These are phyloP conservation scores for Helminthosporium solani DNA, from an alignment of 2,329 filamentous ascomycete species.

Conservation along the genomic window DNA sequence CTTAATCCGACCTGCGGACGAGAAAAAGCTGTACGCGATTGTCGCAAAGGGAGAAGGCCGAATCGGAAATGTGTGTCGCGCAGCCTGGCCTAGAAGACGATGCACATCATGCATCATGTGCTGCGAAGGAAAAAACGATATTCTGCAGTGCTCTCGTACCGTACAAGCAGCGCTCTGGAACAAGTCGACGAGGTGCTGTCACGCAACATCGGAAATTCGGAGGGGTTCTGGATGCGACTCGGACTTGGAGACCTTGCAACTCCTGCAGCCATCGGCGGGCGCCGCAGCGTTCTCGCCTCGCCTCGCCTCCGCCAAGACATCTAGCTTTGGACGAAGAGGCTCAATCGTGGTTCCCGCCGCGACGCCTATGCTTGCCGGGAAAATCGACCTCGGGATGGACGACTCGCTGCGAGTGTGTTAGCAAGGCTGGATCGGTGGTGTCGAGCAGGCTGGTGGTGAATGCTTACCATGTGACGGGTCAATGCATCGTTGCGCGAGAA, in stretches of 20 bases:
- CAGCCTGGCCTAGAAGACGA: too few relatives aligned
- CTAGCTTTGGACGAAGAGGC: neutral
- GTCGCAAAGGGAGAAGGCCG: too few relatives aligned
- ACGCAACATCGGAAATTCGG: neutral
- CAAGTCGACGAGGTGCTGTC: neutral
- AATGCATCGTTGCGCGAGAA: conserved; percentile 95
- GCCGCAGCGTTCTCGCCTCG: neutral
- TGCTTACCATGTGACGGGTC: conserved; percentile 74
- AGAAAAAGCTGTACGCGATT: neutral
- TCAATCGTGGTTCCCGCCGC: conserved; percentile 42
- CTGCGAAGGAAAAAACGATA: neutral
- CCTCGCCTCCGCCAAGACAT: neutral
- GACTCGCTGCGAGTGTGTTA: conserved; percentile 57
- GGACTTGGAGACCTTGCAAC: neutral
- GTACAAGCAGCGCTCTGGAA: neutral
- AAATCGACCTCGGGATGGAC: conserved; percentile 88
- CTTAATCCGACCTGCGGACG: neutral
- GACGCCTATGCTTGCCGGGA: conserved; percentile 62
- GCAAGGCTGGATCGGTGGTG: conserved; percentile 15
- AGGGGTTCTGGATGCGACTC: neutral
- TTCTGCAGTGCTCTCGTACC: neutral
- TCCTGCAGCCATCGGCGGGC: neutral
- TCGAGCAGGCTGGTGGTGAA: conserved; percentile 16
- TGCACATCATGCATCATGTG: too few relatives aligned
- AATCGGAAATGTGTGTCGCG: too few relatives aligned